Base-by-base conservation (phyloP, 805 yeast species). In the Tetrapisispora nanseiensis region DNA sequence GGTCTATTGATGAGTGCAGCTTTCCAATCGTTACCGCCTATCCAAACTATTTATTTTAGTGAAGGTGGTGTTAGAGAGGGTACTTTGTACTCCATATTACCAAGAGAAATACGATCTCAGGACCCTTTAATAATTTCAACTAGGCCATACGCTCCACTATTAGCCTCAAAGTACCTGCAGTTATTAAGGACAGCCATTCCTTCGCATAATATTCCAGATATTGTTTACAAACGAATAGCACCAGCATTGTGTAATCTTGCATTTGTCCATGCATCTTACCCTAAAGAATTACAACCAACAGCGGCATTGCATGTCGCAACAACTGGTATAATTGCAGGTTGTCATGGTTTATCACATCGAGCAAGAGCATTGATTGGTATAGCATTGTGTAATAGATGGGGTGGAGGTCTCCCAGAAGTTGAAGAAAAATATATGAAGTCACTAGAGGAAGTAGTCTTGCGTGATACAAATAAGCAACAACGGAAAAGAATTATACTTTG, bases 31-130 rank as follows among this genome's bases (percentile, higher is more conserved):
- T 59, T 80, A 28, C 86, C 86, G 15, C 66, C 65, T 28, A 68
- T 81, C 33, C 75, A 75, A 50, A 72, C 80, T 2, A 71, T 82
- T 22, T 76, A 80, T 50, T 82, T 82, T 57, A 72, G 80, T 43
- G 86, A 82, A 57, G 87, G 86, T 48, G 87, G 87, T 44, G 80
- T 82, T 19, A 68, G 90, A 50, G 90, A 82, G 62, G 90, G 90
- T 46, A 77, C 79, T 1, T 53, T 83, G 29, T 82, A 76, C 55
- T 75, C 82, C 6, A 71, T 72, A 52, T 63, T 82, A 28, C 78
- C 86, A 18, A 63, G 70, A 18, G 69, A 69, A 29, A 68, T 81
- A 24, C 71, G 81, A 46, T 61, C 72, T 3, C 80, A 80, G 52
- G 90, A 82, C 51, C 92, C 92, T 5, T 54, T 82, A 20, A 51